Base-by-base conservation (phyloP, 2,329 filamentous ascomycete genomes). In the Rhinocladiella similis region DNA sequence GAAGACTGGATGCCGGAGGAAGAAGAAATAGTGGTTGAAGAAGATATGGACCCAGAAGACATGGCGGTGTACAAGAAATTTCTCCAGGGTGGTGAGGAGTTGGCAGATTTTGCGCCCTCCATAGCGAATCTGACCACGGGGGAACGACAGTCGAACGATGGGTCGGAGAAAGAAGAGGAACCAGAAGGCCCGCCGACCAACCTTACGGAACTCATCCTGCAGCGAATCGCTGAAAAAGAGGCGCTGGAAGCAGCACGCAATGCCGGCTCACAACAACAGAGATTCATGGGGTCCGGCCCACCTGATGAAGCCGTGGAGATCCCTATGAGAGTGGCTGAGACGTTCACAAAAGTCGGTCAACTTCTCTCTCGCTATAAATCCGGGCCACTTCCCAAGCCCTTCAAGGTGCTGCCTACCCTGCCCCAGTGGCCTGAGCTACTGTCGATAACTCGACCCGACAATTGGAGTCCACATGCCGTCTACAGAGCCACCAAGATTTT, bases 341-440 rank as follows among this genome's bases (percentile, higher is more conserved):
- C 96, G 14, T 47, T 57, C 41, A 61, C 43, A 48, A 91, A 87
- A 76, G 87, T 96, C 65, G 93, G 92, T 59, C 80, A 92, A 64
- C 88, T 97, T 59, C 82, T 99, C 57, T 91, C 90, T 22, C 85
- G 93, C 63, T 97, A 96, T 79, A 96, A 96, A 75, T 93, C 89
- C 13, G 94, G 94, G n/a, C 93, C 93, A 64, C 82, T 99, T 29
- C 94, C 94, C 18, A 99, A 99, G 74, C 93, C 93, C 0, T 96
- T 99, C 81, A 97, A 97, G 75, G 91, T 97, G 63, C 82, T 99
- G 7, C 94, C 94, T 2, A 92, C 91, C 0, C 84, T 97, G 13
- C 91, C 91, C 6, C 85, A 94, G 67, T 97, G 92, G 91, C 90
- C 94, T 69, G 89, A 91, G 18, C 89, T 96, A 36, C 83, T 96